A percentile compares a stretch with the other conserved stretches of the same genome.
phyloP scores from a whole-genome alignment of 2,329 filamentous ascomycete genomes.

The Pseudogymnoascus sp. region DNA sequence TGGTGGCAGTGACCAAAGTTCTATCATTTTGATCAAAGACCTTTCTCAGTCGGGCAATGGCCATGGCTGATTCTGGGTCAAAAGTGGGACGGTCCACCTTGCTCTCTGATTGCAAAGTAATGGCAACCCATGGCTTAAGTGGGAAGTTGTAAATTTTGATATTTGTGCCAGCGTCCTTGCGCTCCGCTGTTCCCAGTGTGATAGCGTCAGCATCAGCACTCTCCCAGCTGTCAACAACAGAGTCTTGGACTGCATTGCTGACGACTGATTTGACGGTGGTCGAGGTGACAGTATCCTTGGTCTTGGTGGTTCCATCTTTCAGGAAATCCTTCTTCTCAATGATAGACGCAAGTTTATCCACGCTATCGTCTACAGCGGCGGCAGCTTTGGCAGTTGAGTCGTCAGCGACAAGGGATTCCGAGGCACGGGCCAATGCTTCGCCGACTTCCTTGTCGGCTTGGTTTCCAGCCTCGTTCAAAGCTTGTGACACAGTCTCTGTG shows the following conservation, averaged over 20 bases:
- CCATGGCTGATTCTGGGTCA: conserved; percentile 66
- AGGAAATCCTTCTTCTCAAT: conserved; percentile 46
- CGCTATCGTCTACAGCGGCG: conserved; percentile 41
- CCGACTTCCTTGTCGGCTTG: conserved; percentile 54
- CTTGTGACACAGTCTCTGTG: conserved; percentile 64
- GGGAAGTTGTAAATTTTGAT: conserved; percentile 87
- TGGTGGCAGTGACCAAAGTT: conserved; percentile 81
- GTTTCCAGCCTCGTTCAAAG: conserved; percentile 58
- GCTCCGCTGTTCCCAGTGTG: conserved; percentile 40
- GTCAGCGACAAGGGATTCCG: not conserved
- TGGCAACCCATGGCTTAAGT: conserved; percentile 91
- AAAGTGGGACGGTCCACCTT: conserved; percentile 55
- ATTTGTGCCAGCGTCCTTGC: conserved; percentile 57
- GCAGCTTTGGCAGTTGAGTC: conserved; percentile 37
- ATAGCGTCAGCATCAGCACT: conserved; percentile 70
- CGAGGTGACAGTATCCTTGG: conserved; percentile 36
- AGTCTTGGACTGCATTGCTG: conserved; percentile 45
- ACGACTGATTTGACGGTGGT: conserved; percentile 48
- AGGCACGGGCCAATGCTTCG: conserved; percentile 51
- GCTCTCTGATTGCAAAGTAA: conserved; percentile 59
- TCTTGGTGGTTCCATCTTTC: conserved; percentile 45
- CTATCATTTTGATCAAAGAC: conserved; percentile 97
- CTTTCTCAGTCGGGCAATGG: conserved; percentile 92
- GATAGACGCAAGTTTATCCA: conserved; percentile 43
- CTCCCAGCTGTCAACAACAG: conserved; percentile 83